A percentile compares a stretch with the other conserved stretches of the same genome.
Conservation (phyloP, 2,329 filamentous ascomycete species). For the Aureobasidium melanogenum region DNA sequence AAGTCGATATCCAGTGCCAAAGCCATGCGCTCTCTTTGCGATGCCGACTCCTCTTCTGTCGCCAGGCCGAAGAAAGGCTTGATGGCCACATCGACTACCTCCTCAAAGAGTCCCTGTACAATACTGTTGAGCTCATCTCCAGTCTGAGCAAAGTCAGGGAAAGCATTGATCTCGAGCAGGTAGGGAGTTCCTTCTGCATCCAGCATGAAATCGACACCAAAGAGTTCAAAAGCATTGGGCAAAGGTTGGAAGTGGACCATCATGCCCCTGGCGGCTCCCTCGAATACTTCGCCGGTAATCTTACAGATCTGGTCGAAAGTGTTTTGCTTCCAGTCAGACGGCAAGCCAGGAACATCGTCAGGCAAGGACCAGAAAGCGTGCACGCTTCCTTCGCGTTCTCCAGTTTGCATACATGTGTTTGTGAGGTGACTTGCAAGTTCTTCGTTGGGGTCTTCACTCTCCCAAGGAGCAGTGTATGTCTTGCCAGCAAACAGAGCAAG, state of each 20-base stretch:
- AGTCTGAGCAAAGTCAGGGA: conserved; percentile 92
- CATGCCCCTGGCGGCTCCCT: conserved; percentile 77
- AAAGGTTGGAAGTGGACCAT: conserved; percentile 85
- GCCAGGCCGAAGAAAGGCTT: conserved; percentile 53
- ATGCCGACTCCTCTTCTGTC: conserved; percentile 12
- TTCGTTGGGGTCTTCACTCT: conserved; percentile 26
- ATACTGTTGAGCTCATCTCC: conserved; percentile 63
- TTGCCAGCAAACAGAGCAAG: conserved; percentile 82
- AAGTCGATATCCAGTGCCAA: conserved; percentile 39
- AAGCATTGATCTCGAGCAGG: conserved; percentile 89
- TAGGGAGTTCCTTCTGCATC: conserved; percentile 56
- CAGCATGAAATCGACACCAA: conserved; percentile 83
- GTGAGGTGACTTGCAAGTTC: conserved; percentile 75
- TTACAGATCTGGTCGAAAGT: conserved; percentile 66
- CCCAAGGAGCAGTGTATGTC: conserved; percentile 59
- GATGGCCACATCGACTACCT: conserved; percentile 60
- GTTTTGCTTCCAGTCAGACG: conserved; percentile 42
- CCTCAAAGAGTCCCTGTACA: conserved; percentile 68
- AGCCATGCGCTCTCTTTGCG: conserved; percentile 23
- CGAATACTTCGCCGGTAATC: conserved; percentile 70
- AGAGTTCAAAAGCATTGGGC: conserved; percentile 84
- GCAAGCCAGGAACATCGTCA: conserved; percentile 19
- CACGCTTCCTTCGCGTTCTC: conserved; percentile 55
- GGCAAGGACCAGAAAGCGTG: conserved; percentile 65
- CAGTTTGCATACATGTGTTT: conserved; percentile 81